phyloP scores from a whole-genome alignment of 2,329 filamentous ascomycete species.

The Ceratocystis huliohia region DNA sequence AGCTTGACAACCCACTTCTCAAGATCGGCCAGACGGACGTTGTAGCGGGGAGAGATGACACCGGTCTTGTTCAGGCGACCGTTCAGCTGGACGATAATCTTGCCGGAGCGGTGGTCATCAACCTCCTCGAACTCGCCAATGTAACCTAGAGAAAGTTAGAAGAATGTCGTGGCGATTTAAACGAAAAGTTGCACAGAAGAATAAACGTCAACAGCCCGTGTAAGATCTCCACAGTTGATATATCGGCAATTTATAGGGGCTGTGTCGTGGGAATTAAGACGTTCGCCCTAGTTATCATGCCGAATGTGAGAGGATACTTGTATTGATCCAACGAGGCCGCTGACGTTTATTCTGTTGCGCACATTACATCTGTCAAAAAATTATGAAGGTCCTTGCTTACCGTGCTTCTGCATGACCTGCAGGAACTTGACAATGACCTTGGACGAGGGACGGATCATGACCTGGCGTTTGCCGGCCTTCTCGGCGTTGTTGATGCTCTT shows the following conservation, averaged over 20 bases:
- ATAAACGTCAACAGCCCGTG: slow-evolving; percentile 65
- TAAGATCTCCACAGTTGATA: slow-evolving; percentile 85
- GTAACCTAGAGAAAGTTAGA: slow-evolving; percentile 63
- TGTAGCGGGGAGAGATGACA: slow-evolving; percentile 99
- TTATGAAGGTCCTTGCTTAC: slow-evolving; percentile 46
- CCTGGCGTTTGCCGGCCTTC: slow-evolving; percentile 99
- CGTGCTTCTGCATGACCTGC: slow-evolving; percentile 97
- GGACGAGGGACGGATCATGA: slow-evolving; percentile 92
- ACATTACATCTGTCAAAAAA: background rate
- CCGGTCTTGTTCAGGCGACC: slow-evolving; percentile 74
- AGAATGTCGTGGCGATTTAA: slow-evolving; percentile 84
- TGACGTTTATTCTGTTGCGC: slow-evolving; percentile 3
- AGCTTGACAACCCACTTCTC: slow-evolving; percentile 99
- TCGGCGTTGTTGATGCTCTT: slow-evolving; percentile 99
- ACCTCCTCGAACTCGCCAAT: slow-evolving; percentile 99
- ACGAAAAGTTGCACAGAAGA: slow-evolving; percentile 65
- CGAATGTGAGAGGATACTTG: slow-evolving; percentile 42
- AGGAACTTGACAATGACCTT: slow-evolving; percentile 99
- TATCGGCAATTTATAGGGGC: slow-evolving; percentile 99
- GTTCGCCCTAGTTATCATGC: slow-evolving; percentile 99
- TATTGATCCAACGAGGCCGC: slow-evolving; percentile 3
- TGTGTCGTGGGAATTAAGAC: slow-evolving; percentile 70
- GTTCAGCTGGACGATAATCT: slow-evolving; percentile 99
- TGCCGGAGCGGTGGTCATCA: slow-evolving; percentile 98
- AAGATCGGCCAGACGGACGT: slow-evolving; percentile 91